A percentile compares a stretch with the other conserved stretches of the same genome.
Conservation (phyloP, 1,284 basidiomycete genomes). For the Fomitopsis betulina region DNA sequence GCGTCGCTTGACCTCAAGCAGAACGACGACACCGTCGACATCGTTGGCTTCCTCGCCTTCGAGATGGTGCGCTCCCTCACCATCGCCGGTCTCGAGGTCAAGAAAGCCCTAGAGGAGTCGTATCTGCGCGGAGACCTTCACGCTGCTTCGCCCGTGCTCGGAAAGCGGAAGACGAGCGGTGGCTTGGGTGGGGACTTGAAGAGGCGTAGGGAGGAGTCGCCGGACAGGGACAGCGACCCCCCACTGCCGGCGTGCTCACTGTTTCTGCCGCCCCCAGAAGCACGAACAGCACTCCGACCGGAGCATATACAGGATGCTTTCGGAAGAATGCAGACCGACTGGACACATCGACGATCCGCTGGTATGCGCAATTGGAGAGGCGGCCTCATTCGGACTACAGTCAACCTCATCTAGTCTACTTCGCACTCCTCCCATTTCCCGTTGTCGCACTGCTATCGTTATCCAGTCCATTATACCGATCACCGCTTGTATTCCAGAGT, state of each 20-base stretch:
- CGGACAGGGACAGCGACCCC: constrained; percentile 52
- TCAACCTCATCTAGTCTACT: constrained; percentile 64
- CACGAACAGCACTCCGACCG: constrained; percentile 70
- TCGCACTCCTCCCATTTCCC: not conserved
- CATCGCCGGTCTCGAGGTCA: constrained; percentile 80
- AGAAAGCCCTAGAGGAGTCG: constrained; percentile 73
- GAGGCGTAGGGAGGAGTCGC: constrained; percentile 57
- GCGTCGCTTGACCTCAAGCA: constrained; percentile 86
- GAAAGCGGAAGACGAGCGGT: constrained; percentile 60
- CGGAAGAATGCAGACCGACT: constrained; percentile 81
- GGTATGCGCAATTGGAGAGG: constrained; percentile 88
- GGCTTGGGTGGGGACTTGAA: constrained; percentile 46
- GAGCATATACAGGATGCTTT: constrained; percentile 90
- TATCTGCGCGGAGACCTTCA: constrained; percentile 59
- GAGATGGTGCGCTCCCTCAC: constrained; percentile 95
- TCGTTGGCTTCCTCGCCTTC: constrained; percentile 95
- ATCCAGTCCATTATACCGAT: not conserved
- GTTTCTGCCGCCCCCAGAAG: constrained; percentile 78
- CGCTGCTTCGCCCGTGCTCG: constrained; percentile 49
- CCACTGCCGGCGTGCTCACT: constrained; percentile 63
- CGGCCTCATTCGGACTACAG: constrained; percentile 72
- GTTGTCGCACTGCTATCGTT: not conserved
- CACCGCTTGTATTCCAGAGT: not conserved
- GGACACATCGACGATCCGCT: constrained; percentile 72
- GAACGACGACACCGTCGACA: constrained; percentile 95